Percentiles rank a stretch among this genome's conserved stretches.
Evolutionary conservation across 2,329 filamentous ascomycete species (phyloP).

Genomic region (Pezicula neosporulosa): DNA sequence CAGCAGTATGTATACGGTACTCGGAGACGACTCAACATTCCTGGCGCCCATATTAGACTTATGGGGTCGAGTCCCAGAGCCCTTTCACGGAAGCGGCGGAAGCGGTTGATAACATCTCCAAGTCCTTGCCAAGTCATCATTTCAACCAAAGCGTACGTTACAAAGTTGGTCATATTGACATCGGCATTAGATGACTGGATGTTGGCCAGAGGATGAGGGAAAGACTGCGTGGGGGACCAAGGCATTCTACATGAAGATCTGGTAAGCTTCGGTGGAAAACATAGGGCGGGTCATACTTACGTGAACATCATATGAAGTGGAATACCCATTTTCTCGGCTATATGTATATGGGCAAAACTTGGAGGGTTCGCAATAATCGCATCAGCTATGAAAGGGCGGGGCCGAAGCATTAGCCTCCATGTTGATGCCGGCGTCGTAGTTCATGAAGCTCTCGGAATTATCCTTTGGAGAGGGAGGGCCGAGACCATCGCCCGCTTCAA

Average conservation of each 20-base stretch:
- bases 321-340: conserved; percentile 71
- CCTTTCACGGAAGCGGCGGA: conserved; percentile 75
- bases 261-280: not conserved
- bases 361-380: conserved; percentile 77
- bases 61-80: conserved; percentile 73
- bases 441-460: conserved; percentile 17
- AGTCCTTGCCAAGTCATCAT: conserved; percentile 75
- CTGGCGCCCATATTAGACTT: conserved; percentile 78
- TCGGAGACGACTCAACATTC: conserved; percentile 69
- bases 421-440: conserved; percentile 27
- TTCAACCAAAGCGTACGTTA: conserved; percentile 66
- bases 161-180: conserved; percentile 60
- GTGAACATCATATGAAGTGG: conserved; percentile 89
- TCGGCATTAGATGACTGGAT: conserved; percentile 63
- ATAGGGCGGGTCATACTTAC: conserved; percentile 40
- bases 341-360: conserved; percentile 72
- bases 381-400: conserved; percentile 74
- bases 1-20: conserved; percentile 92
- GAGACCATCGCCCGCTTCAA: conserved; percentile 69
- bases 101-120: conserved; percentile 87
- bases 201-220: conserved; percentile 68
- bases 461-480: conserved; percentile 14
- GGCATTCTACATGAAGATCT: conserved; percentile 48
- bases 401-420: conserved; percentile 27
- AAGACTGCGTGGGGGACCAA: conserved; percentile 67